Percentiles rank a stretch among this genome's conserved stretches.
Evolutionary conservation across 1,284 basidiomycete genomes (phyloP).

Genomic region (Meira nashicola): DNA sequence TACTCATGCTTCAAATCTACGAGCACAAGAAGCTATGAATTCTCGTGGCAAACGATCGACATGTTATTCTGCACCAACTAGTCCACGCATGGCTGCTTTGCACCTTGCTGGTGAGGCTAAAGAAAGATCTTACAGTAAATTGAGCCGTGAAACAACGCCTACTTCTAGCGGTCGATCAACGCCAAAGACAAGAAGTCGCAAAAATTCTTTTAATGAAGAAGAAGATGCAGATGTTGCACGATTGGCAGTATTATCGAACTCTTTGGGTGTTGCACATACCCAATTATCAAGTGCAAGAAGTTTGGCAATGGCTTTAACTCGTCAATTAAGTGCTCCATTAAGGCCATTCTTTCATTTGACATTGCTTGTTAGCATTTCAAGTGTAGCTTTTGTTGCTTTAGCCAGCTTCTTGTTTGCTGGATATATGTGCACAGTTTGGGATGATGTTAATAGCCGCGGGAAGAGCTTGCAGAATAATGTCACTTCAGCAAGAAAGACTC

Average conservation of each 20-base stretch:
- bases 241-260: slow-evolving; percentile 23
- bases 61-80: slow-evolving; percentile 12
- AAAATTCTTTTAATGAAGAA: slow-evolving; percentile 1
- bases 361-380: slow-evolving; percentile 38
- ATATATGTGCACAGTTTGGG: slow-evolving; percentile 39
- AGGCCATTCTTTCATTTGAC: slow-evolving; percentile 37
- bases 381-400: slow-evolving; percentile 31
- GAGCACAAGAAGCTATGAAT: neutral
- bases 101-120: slow-evolving; percentile 20
- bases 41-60: neutral
- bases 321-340: slow-evolving; percentile 35
- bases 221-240: slow-evolving; percentile 16
- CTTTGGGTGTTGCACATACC: slow-evolving; percentile 34
- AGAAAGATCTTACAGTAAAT: slow-evolving; percentile 14
- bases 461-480: slow-evolving; percentile 17
- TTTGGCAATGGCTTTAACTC: slow-evolving; percentile 34
- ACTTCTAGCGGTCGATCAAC: neutral
- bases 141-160: slow-evolving; percentile 2
- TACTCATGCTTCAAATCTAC: neutral
- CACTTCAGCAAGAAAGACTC: slow-evolving; percentile 19
- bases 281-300: slow-evolving; percentile 35
- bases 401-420: slow-evolving; percentile 32
- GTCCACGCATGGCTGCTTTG: neutral
- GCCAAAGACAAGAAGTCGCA: slow-evolving; percentile 1
- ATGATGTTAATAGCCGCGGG: slow-evolving; percentile 28